Base-by-base conservation (phyloP, 805 yeast genomes). In the Peterozyma toletana region DNA sequence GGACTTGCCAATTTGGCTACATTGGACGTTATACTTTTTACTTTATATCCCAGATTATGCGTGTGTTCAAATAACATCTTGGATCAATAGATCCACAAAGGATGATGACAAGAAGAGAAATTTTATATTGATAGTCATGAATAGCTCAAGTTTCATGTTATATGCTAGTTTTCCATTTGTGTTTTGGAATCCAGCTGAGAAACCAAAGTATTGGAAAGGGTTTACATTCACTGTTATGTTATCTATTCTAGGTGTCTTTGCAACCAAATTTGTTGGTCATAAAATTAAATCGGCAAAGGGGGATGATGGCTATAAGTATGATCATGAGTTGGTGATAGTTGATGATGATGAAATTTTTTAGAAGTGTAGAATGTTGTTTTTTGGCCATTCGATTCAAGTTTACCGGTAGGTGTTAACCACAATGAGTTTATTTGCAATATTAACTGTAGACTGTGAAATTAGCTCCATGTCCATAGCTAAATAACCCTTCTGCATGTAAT, bases 161-260 rank as follows among this genome's bases (percentile, higher is more conserved):
- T 59, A 59, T 9, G 68, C 70, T 3, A 64, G 63, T 58, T 65
- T 66, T 5, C 69, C 70, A 1, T 61, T 67, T 35, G 54, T 66
- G 37, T 68, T 63, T 3, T 67, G 71, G 72, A 60, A 65, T 45
- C 61, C 70, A 6, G 50, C 50, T 18, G 59, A 60, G 38, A 48
- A 55, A 42, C 72, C 72, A 1, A 41, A 42, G 27, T 67, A 63
- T 46, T 51, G 44, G 38, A 51, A 58, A 42, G 71, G 72, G 2
- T 65, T 63, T 43, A 52, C 62, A 2, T 65, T 61, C 46, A 63
- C 70, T 11, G 63, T 67, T 1, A 50, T 57, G 33, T 54, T 66
- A 37, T 44, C 60, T 15, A 44, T 30, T 4, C 7, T 35, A 2
- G 47, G 47, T 11, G 9, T 33, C 5, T n/a, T 17, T 11, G 10